These are phyloP conservation scores for Aschersonia sp. DNA, from an alignment of 2,329 filamentous ascomycete species.

Conservation along the genomic window DNA sequence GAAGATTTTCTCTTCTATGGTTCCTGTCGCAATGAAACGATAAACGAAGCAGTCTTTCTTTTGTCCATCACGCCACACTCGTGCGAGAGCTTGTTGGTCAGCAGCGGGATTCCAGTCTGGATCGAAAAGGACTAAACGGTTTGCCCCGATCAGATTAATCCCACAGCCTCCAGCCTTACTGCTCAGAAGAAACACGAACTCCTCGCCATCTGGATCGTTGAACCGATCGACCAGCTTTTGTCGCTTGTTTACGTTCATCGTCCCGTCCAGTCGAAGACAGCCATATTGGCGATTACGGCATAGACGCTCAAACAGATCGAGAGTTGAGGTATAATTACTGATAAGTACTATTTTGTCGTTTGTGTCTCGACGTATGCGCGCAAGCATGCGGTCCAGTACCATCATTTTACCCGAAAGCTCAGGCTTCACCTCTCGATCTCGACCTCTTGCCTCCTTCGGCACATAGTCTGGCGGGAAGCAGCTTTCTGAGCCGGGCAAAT, in stretches of 20 bases:
- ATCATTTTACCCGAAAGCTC: conserved; percentile 99
- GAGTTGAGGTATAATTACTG: conserved; percentile 92
- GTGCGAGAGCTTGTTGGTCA: conserved; percentile 89
- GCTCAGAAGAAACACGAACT: conserved; percentile 92
- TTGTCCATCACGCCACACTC: conserved; percentile 97
- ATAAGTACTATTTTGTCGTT: conserved; percentile 99
- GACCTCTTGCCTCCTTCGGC: conserved; percentile 71
- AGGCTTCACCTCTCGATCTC: conserved; percentile 81
- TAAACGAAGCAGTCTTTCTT: conserved; percentile 99
- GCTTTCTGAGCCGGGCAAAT: conserved; percentile 75
- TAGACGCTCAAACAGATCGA: conserved; percentile 85
- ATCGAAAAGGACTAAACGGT: conserved; percentile 89
- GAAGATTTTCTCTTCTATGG: conserved; percentile 98
- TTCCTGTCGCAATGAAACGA: conserved; percentile 95
- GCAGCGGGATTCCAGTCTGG: conserved; percentile 97
- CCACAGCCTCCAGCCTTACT: conserved; percentile 95
- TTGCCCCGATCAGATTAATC: conserved; percentile 88
- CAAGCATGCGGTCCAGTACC: conserved; percentile 95
- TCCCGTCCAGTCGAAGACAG: conserved; percentile 78
- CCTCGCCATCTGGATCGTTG: conserved; percentile 78
- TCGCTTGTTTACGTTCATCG: conserved; percentile 94
- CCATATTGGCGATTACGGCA: conserved; percentile 79
- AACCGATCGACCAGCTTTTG: conserved; percentile 97
- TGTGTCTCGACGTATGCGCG: conserved; percentile 85
- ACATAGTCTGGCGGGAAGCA: conserved; percentile 78